phyloP scores from a whole-genome alignment of 352 stramenopile species.

The Phytopythium vexans region DNA sequence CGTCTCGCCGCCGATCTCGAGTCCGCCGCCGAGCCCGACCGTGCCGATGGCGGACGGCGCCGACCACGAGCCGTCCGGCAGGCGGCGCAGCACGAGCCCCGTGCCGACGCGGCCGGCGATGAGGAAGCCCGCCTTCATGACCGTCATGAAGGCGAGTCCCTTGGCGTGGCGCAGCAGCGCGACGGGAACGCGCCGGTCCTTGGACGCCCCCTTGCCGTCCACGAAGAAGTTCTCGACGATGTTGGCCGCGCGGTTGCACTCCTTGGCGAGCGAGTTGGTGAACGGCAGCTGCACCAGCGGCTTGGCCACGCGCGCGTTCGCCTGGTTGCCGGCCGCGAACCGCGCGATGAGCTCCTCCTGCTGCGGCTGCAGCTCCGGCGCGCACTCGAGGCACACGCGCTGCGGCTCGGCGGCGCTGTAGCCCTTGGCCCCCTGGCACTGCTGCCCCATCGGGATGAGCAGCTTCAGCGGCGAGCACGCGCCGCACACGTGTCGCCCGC shows the following conservation, averaged over 20 bases:
- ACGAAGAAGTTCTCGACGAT: constrained; percentile 47
- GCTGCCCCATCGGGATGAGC: constrained; percentile 45
- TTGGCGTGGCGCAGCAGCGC: constrained; percentile 24
- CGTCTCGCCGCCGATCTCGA: constrained; percentile 78
- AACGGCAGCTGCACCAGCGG: constrained; percentile 27
- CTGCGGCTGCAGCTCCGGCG: constrained; percentile 34
- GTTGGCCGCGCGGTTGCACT: constrained; percentile 36
- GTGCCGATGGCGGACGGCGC: constrained; percentile 85
- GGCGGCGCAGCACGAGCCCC: constrained; percentile 60
- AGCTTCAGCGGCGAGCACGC: constrained; percentile 55
- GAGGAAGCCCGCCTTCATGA: constrained; percentile 29
- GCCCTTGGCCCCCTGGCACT: constrained; percentile 42
- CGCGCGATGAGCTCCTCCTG: constrained; percentile 46
- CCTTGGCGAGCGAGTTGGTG: constrained; percentile 29
- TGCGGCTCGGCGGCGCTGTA: constrained; percentile 57
- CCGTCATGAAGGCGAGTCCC: constrained; percentile 26
- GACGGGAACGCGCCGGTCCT: constrained; percentile 25
- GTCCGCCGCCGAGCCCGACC: constrained; percentile 55
- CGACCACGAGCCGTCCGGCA: constrained; percentile 69
- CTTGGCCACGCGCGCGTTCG: constrained; percentile 37
- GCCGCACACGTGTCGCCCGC: constrained; percentile 47
- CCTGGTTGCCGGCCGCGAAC: constrained; percentile 34
- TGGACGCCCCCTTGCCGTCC: constrained; percentile 22
- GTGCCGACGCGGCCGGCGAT: constrained; percentile 33
- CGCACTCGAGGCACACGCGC: constrained; percentile 53